A percentile compares a stretch with the other conserved stretches of the same genome.
Evolutionary conservation across 495 filamentous ascomycete genomes (phyloP).

Genomic region (Xylaria acuta): DNA sequence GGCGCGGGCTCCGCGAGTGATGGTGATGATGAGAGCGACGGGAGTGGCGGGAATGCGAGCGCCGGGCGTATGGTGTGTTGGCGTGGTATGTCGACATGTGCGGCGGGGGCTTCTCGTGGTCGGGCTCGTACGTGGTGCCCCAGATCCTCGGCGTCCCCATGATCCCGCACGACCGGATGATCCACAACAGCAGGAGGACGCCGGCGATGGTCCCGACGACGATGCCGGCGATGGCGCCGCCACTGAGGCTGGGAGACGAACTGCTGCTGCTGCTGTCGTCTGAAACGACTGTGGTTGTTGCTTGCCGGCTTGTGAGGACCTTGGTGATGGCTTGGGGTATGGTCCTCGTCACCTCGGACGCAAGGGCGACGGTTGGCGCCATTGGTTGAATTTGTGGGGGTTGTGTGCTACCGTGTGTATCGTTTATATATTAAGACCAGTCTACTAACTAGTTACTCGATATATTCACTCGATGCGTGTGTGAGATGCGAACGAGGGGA

Average conservation of each 20-base stretch:
- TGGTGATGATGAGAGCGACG: slow-evolving; percentile 25
- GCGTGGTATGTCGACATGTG: slow-evolving; percentile 21
- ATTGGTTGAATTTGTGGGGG: slow-evolving; percentile 21
- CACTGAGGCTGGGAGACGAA: slow-evolving; percentile 47
- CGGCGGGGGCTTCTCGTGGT: slow-evolving; percentile 35
- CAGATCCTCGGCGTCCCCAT: slow-evolving; percentile 40
- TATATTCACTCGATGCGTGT: not conserved
- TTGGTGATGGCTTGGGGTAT: slow-evolving; percentile 31
- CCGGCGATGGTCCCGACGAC: slow-evolving; percentile 65
- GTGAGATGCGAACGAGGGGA: not conserved
- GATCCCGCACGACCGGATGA: slow-evolving; percentile 52
- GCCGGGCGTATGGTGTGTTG: slow-evolving; percentile 30
- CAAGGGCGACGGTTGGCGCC: slow-evolving; percentile 29
- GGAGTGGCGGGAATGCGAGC: slow-evolving; percentile 36
- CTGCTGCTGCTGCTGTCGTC: not conserved
- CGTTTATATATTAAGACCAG: not conserved
- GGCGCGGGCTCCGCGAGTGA: slow-evolving; percentile 32
- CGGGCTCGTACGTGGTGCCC: slow-evolving; percentile 36
- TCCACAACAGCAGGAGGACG: slow-evolving; percentile 60
- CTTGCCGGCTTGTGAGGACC: slow-evolving; percentile 32
- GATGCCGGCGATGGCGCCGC: slow-evolving; percentile 65
- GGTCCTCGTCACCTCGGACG: slow-evolving; percentile 31
- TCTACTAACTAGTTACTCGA: not conserved
- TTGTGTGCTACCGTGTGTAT: not conserved
- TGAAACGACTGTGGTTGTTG: slow-evolving; percentile 35